Conservation (phyloP, 2,329 filamentous ascomycete genomes). For the Atkinsonella texensis region DNA sequence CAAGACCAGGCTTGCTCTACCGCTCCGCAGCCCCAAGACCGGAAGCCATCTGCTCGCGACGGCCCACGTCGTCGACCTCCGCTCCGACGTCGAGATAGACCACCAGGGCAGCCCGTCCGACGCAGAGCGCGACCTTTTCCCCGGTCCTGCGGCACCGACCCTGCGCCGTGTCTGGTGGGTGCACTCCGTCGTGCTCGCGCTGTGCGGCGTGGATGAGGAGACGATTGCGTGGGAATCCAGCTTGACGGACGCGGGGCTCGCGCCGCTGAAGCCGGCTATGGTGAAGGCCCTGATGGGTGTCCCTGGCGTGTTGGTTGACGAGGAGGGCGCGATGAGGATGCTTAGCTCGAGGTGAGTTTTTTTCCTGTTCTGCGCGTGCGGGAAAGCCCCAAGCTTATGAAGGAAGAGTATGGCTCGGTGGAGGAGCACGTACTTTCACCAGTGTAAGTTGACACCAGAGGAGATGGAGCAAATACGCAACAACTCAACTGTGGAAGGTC, state of each 20-base stretch:
- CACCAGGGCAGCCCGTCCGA: slow-evolving; percentile 20
- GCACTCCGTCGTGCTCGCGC: slow-evolving; percentile 50
- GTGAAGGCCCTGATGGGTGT: slow-evolving; percentile 36
- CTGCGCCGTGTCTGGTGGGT: slow-evolving; percentile 46
- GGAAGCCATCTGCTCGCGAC: slow-evolving; percentile 39
- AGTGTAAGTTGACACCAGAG: slow-evolving; percentile 43
- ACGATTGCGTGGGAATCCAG: slow-evolving; percentile 56
- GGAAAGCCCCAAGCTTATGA: too few relatives aligned
- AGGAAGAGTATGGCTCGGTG: slow-evolving; percentile 51
- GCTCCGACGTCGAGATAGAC: slow-evolving; percentile 48
- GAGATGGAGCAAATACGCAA: slow-evolving; percentile 40
- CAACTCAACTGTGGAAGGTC: slow-evolving; percentile 32
- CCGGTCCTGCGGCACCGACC: slow-evolving; percentile 39
- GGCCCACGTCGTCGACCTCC: slow-evolving; percentile 53
- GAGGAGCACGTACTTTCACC: slow-evolving; percentile 49
- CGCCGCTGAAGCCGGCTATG: slow-evolving; percentile 38
- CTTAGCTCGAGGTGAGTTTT: slow-evolving; percentile 28
- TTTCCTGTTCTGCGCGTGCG: neutral
- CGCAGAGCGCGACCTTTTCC: too few relatives aligned
- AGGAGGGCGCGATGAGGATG: slow-evolving; percentile 31
- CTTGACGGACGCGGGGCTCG: slow-evolving; percentile 51
- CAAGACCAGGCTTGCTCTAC: slow-evolving; percentile 48
- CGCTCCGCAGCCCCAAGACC: slow-evolving; percentile 53
- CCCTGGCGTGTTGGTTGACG: slow-evolving; percentile 35
- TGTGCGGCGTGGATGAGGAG: slow-evolving; percentile 49